These are phyloP conservation scores for Suillus bovinus DNA, from an alignment of 768 basidiomycete genomes.

Conservation along the genomic window DNA sequence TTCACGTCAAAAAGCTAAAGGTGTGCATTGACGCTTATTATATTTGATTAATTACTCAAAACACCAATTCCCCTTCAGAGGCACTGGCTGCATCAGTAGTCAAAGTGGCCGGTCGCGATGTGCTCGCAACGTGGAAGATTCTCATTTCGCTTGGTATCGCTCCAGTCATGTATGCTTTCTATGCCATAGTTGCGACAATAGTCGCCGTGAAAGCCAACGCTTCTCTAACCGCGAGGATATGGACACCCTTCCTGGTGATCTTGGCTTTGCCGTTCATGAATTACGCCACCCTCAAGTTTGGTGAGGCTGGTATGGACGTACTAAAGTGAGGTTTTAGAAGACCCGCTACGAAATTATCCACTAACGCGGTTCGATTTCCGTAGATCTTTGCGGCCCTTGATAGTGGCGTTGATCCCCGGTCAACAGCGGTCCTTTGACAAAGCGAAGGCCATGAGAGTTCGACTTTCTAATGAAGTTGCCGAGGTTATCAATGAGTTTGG, in stretches of 20 bases:
- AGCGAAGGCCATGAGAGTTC: conserved; percentile 69
- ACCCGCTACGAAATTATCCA: not conserved
- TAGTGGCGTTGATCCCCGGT: conserved; percentile 86
- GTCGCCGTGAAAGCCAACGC: conserved; percentile 68
- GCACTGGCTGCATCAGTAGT: conserved; percentile 94
- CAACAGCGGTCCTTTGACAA: conserved; percentile 80
- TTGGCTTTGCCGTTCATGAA: conserved; percentile 83
- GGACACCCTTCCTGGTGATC: conserved; percentile 78
- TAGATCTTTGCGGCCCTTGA: conserved; percentile 87
- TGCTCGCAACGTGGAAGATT: conserved; percentile 98
- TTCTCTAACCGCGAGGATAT: conserved; percentile 62
- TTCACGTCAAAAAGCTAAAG: conserved; percentile 87
- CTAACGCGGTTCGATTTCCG: conserved; percentile 8
- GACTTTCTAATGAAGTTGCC: conserved; percentile 82
- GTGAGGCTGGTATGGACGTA: conserved; percentile 97
- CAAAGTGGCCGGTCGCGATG: conserved; percentile 94
- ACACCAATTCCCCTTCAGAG: conserved; percentile 49
- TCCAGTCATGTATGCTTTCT: conserved; percentile 81
- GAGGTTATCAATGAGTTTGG: conserved; percentile 87
- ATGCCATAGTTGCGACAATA: conserved; percentile 76
- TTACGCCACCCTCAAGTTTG: conserved; percentile 93
- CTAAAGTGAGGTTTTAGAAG: conserved; percentile 69
- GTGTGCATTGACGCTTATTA: conserved; percentile 36
- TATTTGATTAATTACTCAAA: conserved; percentile 6
- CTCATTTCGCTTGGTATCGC: conserved; percentile 90